phyloP scores from a whole-genome alignment of 148 eudicot genomes.

The Camellia japonica region DNA sequence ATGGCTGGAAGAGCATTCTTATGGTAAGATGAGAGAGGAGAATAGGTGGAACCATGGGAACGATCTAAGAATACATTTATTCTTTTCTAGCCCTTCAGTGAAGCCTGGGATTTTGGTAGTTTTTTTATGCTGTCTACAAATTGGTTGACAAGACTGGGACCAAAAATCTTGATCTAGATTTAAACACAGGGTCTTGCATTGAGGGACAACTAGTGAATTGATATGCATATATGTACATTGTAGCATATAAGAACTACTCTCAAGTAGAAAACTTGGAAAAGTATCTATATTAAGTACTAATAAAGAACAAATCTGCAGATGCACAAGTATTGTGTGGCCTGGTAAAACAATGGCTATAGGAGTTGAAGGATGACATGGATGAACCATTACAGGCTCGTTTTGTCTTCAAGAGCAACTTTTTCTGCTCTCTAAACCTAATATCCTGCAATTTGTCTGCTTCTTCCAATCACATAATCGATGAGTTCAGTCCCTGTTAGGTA shows the following conservation, averaged over 20 bases:
- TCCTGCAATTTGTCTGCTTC: slow-evolving; percentile 55
- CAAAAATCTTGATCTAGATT: neutral
- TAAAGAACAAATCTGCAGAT: slow-evolving; percentile 40
- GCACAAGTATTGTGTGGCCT: slow-evolving; percentile 41
- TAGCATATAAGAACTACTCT: neutral
- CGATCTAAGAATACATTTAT: neutral
- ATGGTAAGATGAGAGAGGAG: neutral
- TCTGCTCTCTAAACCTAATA: slow-evolving; percentile 44
- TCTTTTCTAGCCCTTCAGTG: neutral
- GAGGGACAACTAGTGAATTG: neutral
- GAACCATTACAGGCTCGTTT: slow-evolving; percentile 56
- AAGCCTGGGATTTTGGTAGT: neutral
- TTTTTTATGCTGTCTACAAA: neutral
- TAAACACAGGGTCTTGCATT: neutral
- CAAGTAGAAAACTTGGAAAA: neutral
- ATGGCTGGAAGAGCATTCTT: neutral
- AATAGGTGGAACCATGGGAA: neutral
- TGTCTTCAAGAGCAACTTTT: slow-evolving; percentile 47
- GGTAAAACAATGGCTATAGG: slow-evolving; percentile 67
- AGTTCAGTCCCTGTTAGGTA: slow-evolving; percentile 59
- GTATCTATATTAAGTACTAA: slow-evolving; percentile 7
- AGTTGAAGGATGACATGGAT: slow-evolving; percentile 51
- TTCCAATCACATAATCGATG: slow-evolving; percentile 46
- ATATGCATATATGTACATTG: neutral
- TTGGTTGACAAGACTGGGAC: neutral